Base-by-base conservation (phyloP, 2,329 filamentous ascomycete species). In the Parafenestella ontariensis region DNA sequence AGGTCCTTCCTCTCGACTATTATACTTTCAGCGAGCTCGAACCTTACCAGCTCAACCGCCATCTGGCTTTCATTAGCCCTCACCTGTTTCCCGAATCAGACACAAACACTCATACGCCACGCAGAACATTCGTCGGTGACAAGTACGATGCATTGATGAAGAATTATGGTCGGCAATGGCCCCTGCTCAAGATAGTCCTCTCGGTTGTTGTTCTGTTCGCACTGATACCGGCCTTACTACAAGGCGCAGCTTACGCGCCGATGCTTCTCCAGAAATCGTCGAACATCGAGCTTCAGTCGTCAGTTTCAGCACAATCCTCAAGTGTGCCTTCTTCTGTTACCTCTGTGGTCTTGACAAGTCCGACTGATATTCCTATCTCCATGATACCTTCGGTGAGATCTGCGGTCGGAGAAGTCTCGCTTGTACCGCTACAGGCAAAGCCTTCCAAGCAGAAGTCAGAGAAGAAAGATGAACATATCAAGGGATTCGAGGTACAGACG, bases 401-500 rank as follows among this genome's bases (percentile, higher is more conserved):
- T 8, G 54, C 53, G 18, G 42, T 59, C 15, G 61, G 55, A 33
- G 64, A 65, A 21, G 53, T 73, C 13, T 65, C 61, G 7, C 36
- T 65, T 11, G 48, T 64, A 15, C 48, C 61, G 5, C 45, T 54
- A 40, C 46, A 45, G 36, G 34, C 50, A 29, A 55, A 56, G 33
- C 51, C 54, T 24, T 46, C 31, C 20, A 57, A 52, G 36, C 39
- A 36, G 29, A 58, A 57, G 40, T 17, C 23, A 4, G 58, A 59
- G 52, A 54, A 59, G 21, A 61, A 65, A 34, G 34, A 43, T 11
- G 72, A 68, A 18, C 69, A 75, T 15, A 70, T 72, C 3, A 75
- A 77, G 34, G 68, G 71, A 10, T 85, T 84, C 63, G 79, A 83
- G 53, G 74, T 85, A n/a, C 78, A 83, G 54, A 76, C 80, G n/a